Base-by-base conservation (phyloP, 2,329 filamentous ascomycete genomes). In the Aspergillus phoenicis region DNA sequence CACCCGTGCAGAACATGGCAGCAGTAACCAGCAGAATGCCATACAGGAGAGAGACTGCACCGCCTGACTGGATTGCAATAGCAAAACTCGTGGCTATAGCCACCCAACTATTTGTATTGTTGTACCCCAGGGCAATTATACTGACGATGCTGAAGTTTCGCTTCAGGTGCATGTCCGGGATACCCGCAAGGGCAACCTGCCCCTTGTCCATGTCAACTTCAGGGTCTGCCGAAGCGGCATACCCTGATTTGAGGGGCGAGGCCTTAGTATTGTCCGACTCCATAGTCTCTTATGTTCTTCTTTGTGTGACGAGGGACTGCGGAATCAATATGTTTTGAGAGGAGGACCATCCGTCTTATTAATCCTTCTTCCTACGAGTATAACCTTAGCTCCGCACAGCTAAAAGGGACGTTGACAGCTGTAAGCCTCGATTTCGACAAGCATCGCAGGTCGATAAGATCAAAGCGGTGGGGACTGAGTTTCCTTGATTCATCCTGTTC, bases 91-190 rank as follows among this genome's bases (percentile, higher is more conserved):
- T 51, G 10, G 67, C 67, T 13, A 69, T 69, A 11, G 67, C 67
- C 6, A 69, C 60, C 67, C 67, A 69, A 57, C 67, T 69, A 57
- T 68, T 69, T 17, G 66, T 64, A 39, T 68, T 69, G 41, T 69
- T 69, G 58, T 69, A 69, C 1, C 66, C 67, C 28, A 68, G 61
- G 20, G 67, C 64, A 51, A 69, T 63, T 38, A 69, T 69, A 53
- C 62, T 68, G 49, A 69, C 43, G 39, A 69, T 66, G 49, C 62
- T 64, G 58, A 69, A 68, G 30, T 68, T 66, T n/a, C 66, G 67
- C 47, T 65, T 67, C 63, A 68, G 61, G 38, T 66, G 64, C 61
- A 63, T 63, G 36, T 61, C 57, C 8, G 61, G 59, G 26, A 65
- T 56, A 57, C 65, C 64, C 15, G 61, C 60, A 38, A 66, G 51